phyloP scores from a whole-genome alignment of 2,329 filamentous ascomycete genomes.

The Claviceps paspali region DNA sequence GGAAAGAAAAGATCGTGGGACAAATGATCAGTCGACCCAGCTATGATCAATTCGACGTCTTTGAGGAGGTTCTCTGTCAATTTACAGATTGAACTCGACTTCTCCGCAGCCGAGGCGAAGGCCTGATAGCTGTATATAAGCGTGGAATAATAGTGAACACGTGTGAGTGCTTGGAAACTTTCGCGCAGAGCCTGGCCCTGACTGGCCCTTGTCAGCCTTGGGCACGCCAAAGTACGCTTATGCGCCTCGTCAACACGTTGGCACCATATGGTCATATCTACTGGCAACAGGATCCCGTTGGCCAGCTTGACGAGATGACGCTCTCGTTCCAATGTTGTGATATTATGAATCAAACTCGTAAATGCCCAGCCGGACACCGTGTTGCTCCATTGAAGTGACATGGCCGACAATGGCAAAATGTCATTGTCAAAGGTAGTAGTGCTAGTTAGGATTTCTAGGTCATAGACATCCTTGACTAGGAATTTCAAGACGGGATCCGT shows the following conservation, averaged over 20 bases:
- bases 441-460: conserved; percentile 5
- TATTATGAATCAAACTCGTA: conserved; percentile 4
- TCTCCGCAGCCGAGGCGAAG: conserved; percentile 3
- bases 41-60: conserved; percentile 2
- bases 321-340: conserved; percentile 3
- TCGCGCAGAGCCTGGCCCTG: conserved; percentile 2
- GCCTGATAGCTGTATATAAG: conserved; percentile 11
- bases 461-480: conserved; percentile 5
- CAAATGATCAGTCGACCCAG: conserved; percentile 3
- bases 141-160: conserved; percentile 9
- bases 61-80: conserved; percentile 1
- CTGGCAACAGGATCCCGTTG: neutral
- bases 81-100: neutral
- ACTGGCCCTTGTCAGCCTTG: conserved; percentile 5
- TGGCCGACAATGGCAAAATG: neutral
- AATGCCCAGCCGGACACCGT: conserved; percentile 5
- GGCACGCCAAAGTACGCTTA: conserved; percentile 2
- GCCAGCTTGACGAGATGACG: neutral
- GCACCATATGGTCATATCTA: conserved; percentile 5
- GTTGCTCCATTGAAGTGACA: neutral
- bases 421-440: conserved; percentile 4
- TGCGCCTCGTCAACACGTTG: neutral
- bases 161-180: conserved; percentile 7
- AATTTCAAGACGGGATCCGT: conserved; percentile 4
- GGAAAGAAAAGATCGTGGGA: conserved; percentile 7